Evolutionary conservation across 176 grass and related monocot species (phyloP).

Genomic region (bread wheat (Triticum aestivum)): DNA sequence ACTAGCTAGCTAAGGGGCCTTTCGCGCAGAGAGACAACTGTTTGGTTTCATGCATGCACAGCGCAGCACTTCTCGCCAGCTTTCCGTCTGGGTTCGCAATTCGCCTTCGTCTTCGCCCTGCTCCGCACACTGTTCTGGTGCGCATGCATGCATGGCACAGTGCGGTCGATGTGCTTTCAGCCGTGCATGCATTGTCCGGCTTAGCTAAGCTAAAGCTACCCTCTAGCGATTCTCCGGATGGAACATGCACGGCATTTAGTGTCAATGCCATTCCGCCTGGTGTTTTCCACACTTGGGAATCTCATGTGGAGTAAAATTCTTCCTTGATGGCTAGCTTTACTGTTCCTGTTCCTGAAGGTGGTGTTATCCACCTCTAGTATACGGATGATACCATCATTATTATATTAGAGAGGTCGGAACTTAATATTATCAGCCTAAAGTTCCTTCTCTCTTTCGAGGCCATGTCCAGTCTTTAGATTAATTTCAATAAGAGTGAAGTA

Average conservation of each 20-base stretch:
- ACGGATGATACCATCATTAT: too few species aligned
- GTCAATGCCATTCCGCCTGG: neutral
- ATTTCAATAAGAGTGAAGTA: too few species aligned
- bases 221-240: neutral
- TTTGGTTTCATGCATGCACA: neutral
- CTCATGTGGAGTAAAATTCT: neutral
- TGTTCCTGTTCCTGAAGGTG: too few species aligned
- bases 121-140: neutral
- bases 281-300: neutral
- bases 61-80: neutral
- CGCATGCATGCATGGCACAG: neutral
- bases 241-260: neutral
- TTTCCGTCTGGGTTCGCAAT: constrained; percentile 1
- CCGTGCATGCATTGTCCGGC: neutral
- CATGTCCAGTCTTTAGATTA: too few species aligned
- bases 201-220: neutral
- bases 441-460: too few species aligned
- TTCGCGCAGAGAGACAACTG: neutral
- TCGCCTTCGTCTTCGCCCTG: neutral
- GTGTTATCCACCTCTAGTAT: too few species aligned
- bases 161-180: neutral
- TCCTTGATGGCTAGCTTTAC: too few species aligned
- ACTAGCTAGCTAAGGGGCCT: neutral
- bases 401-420: too few species aligned
- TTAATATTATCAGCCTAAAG: too few species aligned